Evolutionary conservation across 192 early-diverging fungal genomes (phyloP), one percentile per base, ranked within the genome.

Genomic region (Spizellomyces sp.): DNA sequence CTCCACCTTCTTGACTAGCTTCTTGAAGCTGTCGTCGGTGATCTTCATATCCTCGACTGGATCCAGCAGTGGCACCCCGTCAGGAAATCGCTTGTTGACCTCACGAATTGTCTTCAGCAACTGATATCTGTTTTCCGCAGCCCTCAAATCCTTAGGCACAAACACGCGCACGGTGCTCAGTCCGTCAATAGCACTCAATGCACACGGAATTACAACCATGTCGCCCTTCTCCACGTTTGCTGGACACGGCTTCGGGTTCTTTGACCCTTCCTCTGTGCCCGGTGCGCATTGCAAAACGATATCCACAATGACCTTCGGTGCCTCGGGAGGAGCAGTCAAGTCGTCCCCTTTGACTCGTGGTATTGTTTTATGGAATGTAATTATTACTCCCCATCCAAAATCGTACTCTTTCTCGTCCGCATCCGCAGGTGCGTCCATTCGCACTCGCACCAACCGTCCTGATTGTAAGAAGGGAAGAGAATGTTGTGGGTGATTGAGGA

Each of bases 311-410:
- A 92, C 94, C 27, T 77, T 88, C 42, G 82, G 90, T 64, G 50
- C 79, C 36, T 79, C 74, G 4, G 69, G 63, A 10, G 46, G 55
- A 10, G 78, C 71, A 7, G 73, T 58, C 15, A 83, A 41, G 57
- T 75, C 76, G 45, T 61, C 67, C 41, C 67, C 76, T 48, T 79
- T 77, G 62, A 48, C 48, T 58, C 75, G 77, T 44, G 73, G 56
- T n/a, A 80, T 62, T 56, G 71, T 77, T 69, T 93, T 90, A 59
- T 88, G 80, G 75, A 86, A 92, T 62, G 86, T 91, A n/a, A 90
- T 79, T 43, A 96, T 87, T 42, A 92, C 86, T 41, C 95, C 95
- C 94, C 94, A 99, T 57, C 94, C 96, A 84, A 95, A 99, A 62
- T 96, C 86, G 74, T 63, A 47, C 9, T 79, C 67, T 36, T 72